Evolutionary conservation across 2,329 filamentous ascomycete species (phyloP).

Genomic region (Trichophyton schoenleinii): DNA sequence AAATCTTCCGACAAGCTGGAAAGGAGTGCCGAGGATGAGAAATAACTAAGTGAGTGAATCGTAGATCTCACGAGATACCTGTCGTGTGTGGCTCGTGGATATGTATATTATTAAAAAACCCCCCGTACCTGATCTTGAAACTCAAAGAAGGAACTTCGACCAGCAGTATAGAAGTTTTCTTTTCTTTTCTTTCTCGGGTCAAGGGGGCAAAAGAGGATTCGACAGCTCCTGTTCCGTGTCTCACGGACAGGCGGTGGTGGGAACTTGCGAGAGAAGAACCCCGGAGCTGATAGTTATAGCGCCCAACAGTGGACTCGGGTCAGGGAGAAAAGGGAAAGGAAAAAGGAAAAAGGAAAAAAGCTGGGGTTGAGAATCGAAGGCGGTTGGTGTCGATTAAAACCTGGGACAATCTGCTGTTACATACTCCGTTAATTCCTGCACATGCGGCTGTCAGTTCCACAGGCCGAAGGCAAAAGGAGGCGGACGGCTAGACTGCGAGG

Average conservation of each 20-base stretch:
- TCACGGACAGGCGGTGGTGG: not conserved
- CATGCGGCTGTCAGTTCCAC: slow-evolving; percentile 5
- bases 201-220: slow-evolving; percentile 3
- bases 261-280: not conserved
- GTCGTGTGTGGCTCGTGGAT: slow-evolving; percentile 1
- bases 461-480: not conserved
- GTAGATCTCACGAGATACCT: slow-evolving; percentile 4
- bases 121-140: slow-evolving; percentile 2
- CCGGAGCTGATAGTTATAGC: not conserved
- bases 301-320: not conserved
- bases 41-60: not conserved
- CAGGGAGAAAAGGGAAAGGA: not conserved
- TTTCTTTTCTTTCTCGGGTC: not conserved
- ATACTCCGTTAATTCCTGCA: not conserved
- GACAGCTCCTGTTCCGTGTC: not conserved
- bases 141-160: slow-evolving; percentile 1
- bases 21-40: slow-evolving; percentile 1
- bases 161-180: not conserved
- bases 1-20: not conserved
- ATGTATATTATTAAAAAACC: not conserved
- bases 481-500: slow-evolving; percentile 3
- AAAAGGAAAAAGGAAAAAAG: not conserved
- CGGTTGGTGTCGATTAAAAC: slow-evolving; percentile 2
- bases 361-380: not conserved
- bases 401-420: slow-evolving; percentile 1